Conservation (phyloP, 2,329 filamentous ascomycete species). For the Bisporella sp. region DNA sequence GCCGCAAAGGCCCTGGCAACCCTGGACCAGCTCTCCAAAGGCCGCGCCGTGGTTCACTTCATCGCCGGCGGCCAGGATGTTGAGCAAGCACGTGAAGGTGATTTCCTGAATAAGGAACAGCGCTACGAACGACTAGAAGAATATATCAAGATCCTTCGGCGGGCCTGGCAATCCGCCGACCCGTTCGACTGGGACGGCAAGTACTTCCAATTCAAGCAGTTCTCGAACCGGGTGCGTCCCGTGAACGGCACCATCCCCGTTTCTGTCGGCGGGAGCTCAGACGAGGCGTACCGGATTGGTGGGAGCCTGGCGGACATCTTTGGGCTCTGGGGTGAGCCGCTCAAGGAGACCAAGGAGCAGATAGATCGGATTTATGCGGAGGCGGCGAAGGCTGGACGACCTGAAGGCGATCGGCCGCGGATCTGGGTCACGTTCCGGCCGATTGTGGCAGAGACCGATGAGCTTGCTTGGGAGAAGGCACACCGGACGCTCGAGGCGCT, state of each 20-base stretch:
- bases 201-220: constrained; percentile 53
- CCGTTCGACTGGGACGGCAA: constrained; percentile 56
- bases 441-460: constrained; percentile 53
- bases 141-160: constrained; percentile 53
- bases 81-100: constrained; percentile 53
- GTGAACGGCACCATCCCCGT: constrained; percentile 47
- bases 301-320: constrained; percentile 55
- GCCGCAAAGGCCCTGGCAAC: constrained; percentile 56
- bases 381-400: constrained; percentile 48
- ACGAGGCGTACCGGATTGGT: constrained; percentile 52
- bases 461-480: constrained; percentile 55
- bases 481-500: constrained; percentile 47
- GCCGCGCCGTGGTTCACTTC: constrained; percentile 54
- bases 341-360: constrained; percentile 57
- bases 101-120: constrained; percentile 50
- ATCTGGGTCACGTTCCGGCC: constrained; percentile 61
- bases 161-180: constrained; percentile 48
- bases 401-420: constrained; percentile 39
- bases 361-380: constrained; percentile 54
- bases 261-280: constrained; percentile 52
- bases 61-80: constrained; percentile 55
- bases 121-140: constrained; percentile 53
- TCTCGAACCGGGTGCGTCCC: constrained; percentile 46
- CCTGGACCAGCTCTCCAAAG: constrained; percentile 50
- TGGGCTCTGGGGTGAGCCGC: constrained; percentile 56